Percentiles rank a stretch among this genome's conserved stretches.
Evolutionary conservation across 306 rosid genomes (phyloP).

Genomic region (Malus orientalis): DNA sequence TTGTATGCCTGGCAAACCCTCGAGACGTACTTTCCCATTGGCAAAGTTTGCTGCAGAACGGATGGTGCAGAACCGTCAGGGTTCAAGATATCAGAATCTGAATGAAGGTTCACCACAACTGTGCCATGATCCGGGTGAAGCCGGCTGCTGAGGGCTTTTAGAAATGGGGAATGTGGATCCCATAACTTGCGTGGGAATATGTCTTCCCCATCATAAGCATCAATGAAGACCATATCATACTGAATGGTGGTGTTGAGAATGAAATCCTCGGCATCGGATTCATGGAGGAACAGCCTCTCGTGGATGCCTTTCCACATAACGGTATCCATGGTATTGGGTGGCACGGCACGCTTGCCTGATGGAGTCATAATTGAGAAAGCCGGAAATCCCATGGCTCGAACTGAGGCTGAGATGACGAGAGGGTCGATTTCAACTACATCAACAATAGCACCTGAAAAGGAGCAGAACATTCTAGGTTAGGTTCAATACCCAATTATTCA

Average conservation of each 20-base stretch:
- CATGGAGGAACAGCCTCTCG: conserved; percentile 66
- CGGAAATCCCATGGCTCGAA: conserved; percentile 91
- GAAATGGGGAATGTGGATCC: conserved; percentile 62
- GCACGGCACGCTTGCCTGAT: conserved; percentile 35
- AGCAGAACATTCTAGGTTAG: conserved; percentile 1
- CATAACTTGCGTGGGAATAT: conserved; percentile 75
- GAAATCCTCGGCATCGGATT: conserved; percentile 84
- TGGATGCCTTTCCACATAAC: conserved; percentile 81
- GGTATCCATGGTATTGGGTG: conserved; percentile 44
- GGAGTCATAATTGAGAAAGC: conserved; percentile 60
- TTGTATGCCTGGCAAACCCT: conserved; percentile 61
- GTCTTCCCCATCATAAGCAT: conserved; percentile 87
- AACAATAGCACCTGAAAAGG: conserved; percentile 60
- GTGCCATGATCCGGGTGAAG: conserved; percentile 87
- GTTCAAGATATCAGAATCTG: conserved; percentile 54
- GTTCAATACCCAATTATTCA: background rate
- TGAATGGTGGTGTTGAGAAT: conserved; percentile 27
- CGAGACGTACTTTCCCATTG: conserved; percentile 63
- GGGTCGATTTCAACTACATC: conserved; percentile 85
- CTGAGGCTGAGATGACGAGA: conserved; percentile 79
- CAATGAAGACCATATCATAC: conserved; percentile 77
- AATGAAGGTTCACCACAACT: conserved; percentile 90
- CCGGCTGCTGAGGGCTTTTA: conserved; percentile 49
- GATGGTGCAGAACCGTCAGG: conserved; percentile 48
- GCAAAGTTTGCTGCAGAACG: conserved; percentile 38